Conservation (phyloP, 345 rosid genomes). For the Eucalyptus caleyi region DNA sequence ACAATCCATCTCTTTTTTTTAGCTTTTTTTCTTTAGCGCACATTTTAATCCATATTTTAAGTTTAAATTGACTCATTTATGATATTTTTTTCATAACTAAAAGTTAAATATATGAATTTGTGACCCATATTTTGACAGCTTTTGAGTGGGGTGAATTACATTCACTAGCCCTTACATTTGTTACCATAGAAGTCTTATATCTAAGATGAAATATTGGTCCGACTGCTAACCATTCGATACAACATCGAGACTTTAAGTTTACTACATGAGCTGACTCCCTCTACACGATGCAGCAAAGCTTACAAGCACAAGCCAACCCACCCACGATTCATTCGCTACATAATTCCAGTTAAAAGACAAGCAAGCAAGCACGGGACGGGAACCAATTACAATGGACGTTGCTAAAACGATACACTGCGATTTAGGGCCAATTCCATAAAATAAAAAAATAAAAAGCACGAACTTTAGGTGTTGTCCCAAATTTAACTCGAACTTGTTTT, state of each 20-base stretch:
- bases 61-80: too few species aligned
- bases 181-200: background rate
- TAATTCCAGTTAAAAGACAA: background rate
- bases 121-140: too few species aligned
- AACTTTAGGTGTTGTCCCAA: too few species aligned
- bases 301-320: background rate
- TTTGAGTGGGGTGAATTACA: background rate
- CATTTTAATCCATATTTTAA: too few species aligned
- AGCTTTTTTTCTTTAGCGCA: accelerated
- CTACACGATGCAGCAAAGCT: background rate
- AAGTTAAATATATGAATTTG: too few species aligned
- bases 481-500: too few species aligned
- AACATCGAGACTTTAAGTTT: background rate
- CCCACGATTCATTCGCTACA: background rate
- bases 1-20: background rate
- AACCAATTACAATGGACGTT: background rate
- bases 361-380: background rate
- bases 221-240: background rate
- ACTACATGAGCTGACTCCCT: background rate
- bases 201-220: background rate
- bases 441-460: too few species aligned
- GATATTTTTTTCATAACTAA: too few species aligned
- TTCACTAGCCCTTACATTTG: background rate
- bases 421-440: background rate
- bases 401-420: background rate